These are phyloP conservation scores for Arachnopeziza araneosa DNA, from an alignment of 2,329 filamentous ascomycete species.

Conservation along the genomic window DNA sequence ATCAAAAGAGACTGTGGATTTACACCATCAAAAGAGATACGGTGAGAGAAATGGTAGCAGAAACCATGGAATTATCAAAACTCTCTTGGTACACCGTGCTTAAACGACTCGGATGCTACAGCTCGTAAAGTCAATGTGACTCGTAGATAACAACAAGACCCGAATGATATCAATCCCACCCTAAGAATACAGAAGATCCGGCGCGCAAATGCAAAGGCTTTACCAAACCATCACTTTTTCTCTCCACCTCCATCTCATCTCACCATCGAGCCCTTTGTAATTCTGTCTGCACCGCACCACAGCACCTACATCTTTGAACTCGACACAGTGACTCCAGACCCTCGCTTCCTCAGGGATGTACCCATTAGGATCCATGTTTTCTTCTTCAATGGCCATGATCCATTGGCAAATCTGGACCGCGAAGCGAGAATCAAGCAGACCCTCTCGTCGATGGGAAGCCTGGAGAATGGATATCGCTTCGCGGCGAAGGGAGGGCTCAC, in stretches of 20 bases:
- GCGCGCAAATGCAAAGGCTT: neutral
- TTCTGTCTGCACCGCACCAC: slow-evolving; percentile 15
- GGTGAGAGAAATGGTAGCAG: too few relatives aligned
- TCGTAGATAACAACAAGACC: too few relatives aligned
- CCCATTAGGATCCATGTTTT: slow-evolving; percentile 16
- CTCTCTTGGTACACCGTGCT: too few relatives aligned
- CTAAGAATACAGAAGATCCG: too few relatives aligned
- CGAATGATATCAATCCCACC: too few relatives aligned
- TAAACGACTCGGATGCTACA: too few relatives aligned
- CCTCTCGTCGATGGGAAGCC: slow-evolving; percentile 56
- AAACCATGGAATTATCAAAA: too few relatives aligned
- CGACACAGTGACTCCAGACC: slow-evolving; percentile 16
- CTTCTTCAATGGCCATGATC: slow-evolving; percentile 24
- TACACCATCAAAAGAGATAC: too few relatives aligned
- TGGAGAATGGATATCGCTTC: slow-evolving; percentile 56
- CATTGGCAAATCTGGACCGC: slow-evolving; percentile 18
- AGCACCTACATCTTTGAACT: slow-evolving; percentile 12
- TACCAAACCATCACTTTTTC: slow-evolving; percentile 9
- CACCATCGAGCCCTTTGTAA: slow-evolving; percentile 4
- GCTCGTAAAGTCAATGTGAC: too few relatives aligned
- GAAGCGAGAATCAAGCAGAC: slow-evolving; percentile 53
- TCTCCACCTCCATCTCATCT: slow-evolving; percentile 6
- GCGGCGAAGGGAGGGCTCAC: slow-evolving; percentile 48
- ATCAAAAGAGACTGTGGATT: too few relatives aligned
- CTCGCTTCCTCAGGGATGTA: slow-evolving; percentile 16